Conservation (phyloP, 163 green algal species). For the Chloromonas sp. region DNA sequence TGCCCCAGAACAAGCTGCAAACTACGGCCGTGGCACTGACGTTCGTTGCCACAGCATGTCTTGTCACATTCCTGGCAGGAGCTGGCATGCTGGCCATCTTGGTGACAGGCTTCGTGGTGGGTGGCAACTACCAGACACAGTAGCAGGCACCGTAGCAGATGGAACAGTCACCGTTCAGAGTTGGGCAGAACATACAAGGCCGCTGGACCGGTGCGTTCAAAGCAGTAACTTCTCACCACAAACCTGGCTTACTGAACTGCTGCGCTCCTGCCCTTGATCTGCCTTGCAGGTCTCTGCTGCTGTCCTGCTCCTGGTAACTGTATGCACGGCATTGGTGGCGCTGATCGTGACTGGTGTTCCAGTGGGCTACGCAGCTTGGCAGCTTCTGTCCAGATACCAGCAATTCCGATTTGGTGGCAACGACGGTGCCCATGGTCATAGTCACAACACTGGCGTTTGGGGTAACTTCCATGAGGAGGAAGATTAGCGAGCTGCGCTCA, state of each 20-base stretch:
- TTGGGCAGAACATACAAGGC: neutral
- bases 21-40: neutral
- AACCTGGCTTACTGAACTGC: neutral
- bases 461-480: neutral
- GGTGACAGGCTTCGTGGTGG: slow-evolving; percentile 18
- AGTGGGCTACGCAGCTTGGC: slow-evolving; percentile 15
- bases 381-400: slow-evolving; percentile 1
- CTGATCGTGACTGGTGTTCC: slow-evolving; percentile 27
- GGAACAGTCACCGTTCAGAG: neutral
- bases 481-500: neutral
- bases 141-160: neutral
- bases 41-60: neutral
- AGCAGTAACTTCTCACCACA: neutral
- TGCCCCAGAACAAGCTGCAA: neutral
- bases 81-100: slow-evolving; percentile 23
- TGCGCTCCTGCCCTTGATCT: neutral
- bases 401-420: neutral
- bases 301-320: slow-evolving; percentile 18
- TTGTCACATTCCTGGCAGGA: neutral
- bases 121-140: neutral
- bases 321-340: slow-evolving; percentile 15
- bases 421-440: neutral
- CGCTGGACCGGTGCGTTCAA: neutral
- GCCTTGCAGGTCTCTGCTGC: neutral
- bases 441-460: neutral